Base-by-base conservation (phyloP, 306 rosid species). In the Trifolium fragiferum region DNA sequence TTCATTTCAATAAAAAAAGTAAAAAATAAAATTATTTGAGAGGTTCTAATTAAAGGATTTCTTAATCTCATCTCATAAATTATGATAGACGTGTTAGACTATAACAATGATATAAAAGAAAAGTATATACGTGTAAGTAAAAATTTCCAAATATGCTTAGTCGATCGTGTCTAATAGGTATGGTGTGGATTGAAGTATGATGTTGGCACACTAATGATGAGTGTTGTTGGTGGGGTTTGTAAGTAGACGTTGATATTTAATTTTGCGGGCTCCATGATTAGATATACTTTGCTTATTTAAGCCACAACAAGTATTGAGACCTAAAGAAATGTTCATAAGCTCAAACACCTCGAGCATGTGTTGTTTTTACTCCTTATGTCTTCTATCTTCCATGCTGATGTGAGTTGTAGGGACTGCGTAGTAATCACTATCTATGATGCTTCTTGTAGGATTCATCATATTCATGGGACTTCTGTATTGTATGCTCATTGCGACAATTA, bases 191-290 rank as follows among this genome's bases (percentile, higher is more conserved):
- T 63, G 47, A 76, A 75, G 75, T 78, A 57, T 69, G 66, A 68
- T 60, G 78, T 16, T 20, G 66, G 80, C 53, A 64, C 76, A 54
- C 55, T 75, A 78, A 79, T 83, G 76, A 79, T 83, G 66, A 59
- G 16, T 14, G 5, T 6, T 19, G 63, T 7, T 20, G 69, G 82
- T 76, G 82, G 82, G 69, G 30, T 76, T 10, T 13, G 66, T 18
- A 71, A 71, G 77, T 25, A 33, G 55, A 68, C 62, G 25, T 55
- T 60, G 73, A 60, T 62, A 35, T 66, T 83, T 43, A 75, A 75
- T 68, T 9, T 40, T 15, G 80, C 41, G 73, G 79, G 76, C 79
- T 80, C 82, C 81, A 76, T 8, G 5, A 23, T 71, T 16, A 11
- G 74, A 76, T 30, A 6, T 65, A 32, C 75, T 76, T 76, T 81